Conservation (phyloP, 2,329 filamentous ascomycete species). For the Penicillium sp. region DNA sequence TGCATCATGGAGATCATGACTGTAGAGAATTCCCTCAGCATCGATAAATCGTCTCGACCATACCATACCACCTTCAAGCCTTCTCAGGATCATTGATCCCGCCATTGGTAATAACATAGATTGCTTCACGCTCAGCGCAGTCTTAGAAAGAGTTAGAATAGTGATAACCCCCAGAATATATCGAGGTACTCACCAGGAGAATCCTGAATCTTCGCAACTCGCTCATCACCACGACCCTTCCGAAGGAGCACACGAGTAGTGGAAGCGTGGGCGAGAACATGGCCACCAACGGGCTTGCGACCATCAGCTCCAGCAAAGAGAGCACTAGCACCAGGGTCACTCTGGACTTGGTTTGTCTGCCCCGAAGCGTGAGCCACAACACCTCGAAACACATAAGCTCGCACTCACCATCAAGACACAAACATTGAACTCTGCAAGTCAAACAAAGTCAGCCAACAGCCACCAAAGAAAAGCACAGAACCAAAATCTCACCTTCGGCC, state of each 20-base stretch:
- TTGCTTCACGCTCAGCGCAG: slow-evolving; percentile 67
- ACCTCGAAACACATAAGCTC: neutral
- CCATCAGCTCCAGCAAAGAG: slow-evolving; percentile 68
- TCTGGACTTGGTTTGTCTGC: slow-evolving; percentile 70
- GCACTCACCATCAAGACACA: slow-evolving; percentile 59
- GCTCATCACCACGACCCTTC: slow-evolving; percentile 68
- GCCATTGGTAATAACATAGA: slow-evolving; percentile 68
- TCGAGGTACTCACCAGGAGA: slow-evolving; percentile 55
- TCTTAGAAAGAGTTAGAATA: slow-evolving; percentile 44
- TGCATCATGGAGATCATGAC: neutral
- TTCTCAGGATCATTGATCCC: slow-evolving; percentile 69
- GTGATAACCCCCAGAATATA: accelerated
- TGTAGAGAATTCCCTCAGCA: neutral
- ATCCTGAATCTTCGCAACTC: slow-evolving; percentile 68
- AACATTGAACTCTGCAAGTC: slow-evolving; percentile 62
- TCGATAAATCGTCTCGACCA: neutral
- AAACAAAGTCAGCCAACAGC: slow-evolving; percentile 7
- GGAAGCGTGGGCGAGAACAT: slow-evolving; percentile 68
- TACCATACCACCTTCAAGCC: slow-evolving; percentile 38
- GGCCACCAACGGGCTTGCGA: slow-evolving; percentile 65
- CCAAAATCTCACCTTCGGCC: slow-evolving; percentile 54
- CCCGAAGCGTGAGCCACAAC: slow-evolving; percentile 5
- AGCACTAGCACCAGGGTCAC: slow-evolving; percentile 66
- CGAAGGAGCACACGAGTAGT: slow-evolving; percentile 65
- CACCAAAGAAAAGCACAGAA: neutral